These are phyloP conservation scores for Spiraea crenata DNA, from an alignment of 331 rosid species.

Conservation along the genomic window DNA sequence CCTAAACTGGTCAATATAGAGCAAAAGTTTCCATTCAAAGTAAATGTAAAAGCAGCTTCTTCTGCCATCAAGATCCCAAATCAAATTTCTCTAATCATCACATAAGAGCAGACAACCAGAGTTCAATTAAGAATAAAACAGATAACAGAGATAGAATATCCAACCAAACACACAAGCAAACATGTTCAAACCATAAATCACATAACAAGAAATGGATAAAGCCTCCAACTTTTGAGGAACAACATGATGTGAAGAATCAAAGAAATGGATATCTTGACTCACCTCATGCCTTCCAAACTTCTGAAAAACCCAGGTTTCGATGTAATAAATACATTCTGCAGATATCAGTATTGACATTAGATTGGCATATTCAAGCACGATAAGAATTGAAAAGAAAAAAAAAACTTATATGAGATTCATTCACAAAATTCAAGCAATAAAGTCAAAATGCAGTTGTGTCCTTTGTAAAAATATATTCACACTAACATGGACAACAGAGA, in stretches of 20 bases:
- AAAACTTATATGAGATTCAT: too few species aligned
- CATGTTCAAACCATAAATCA: not conserved
- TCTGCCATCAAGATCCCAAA: not conserved
- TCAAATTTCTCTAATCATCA: not conserved
- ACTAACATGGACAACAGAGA: too few species aligned
- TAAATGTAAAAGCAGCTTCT: not conserved
- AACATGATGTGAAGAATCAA: not conserved
- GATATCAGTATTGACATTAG: too few species aligned
- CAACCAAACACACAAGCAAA: too few species aligned
- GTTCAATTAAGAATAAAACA: too few species aligned
- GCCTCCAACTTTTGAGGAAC: not conserved
- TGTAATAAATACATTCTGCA: not conserved
- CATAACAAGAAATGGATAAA: not conserved
- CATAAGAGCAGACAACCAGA: too few species aligned
- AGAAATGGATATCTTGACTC: slow-evolving; percentile 13
- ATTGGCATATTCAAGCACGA: too few species aligned
- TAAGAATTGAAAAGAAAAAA: too few species aligned
- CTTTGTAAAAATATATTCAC: too few species aligned
- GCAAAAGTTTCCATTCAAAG: not conserved
- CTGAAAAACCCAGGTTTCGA: slow-evolving; percentile 29
- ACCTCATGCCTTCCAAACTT: slow-evolving; percentile 56
- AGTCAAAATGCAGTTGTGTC: too few species aligned
- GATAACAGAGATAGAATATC: too few species aligned
- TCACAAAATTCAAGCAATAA: too few species aligned
- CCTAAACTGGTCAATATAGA: not conserved